Conservation (phyloP, 2,329 filamentous ascomycete genomes). For the Monosporascus sp. region DNA sequence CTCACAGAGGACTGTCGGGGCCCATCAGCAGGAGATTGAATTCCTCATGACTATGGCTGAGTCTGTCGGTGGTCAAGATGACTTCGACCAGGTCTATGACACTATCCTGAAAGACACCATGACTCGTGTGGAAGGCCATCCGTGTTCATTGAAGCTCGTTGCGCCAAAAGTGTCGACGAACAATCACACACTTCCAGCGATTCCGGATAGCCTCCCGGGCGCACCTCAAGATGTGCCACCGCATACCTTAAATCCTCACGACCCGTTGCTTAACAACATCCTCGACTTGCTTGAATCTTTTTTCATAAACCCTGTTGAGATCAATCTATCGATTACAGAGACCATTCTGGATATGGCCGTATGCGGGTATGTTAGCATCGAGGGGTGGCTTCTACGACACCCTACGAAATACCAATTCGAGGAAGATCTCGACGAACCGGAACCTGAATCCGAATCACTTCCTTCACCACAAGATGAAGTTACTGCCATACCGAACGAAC, state of each 20-base stretch:
- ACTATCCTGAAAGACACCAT: conserved; percentile 66
- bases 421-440: conserved; percentile 32
- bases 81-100: conserved; percentile 69
- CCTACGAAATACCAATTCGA: conserved; percentile 59
- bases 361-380: conserved; percentile 78
- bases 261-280: conserved; percentile 59
- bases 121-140: conserved; percentile 64
- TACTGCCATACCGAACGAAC: conserved; percentile 28
- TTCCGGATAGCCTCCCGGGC: conserved; percentile 52
- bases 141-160: conserved; percentile 66
- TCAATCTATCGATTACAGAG: conserved; percentile 83
- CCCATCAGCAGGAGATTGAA: conserved; percentile 70
- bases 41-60: conserved; percentile 64
- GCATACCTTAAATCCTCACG: conserved; percentile 58
- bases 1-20: conserved; percentile 62
- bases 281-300: conserved; percentile 72
- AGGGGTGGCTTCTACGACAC: conserved; percentile 83
- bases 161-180: conserved; percentile 53
- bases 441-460: no score
- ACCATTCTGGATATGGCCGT: conserved; percentile 75
- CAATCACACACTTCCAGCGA: conserved; percentile 50
- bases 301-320: conserved; percentile 85
- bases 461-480: conserved; percentile 12
- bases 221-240: conserved; percentile 55
- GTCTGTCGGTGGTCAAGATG: conserved; percentile 62